Evolutionary conservation across 768 basidiomycete genomes (phyloP), one percentile per base, ranked within the genome.

Genomic region (Lactifluus hygrophoroides): DNA sequence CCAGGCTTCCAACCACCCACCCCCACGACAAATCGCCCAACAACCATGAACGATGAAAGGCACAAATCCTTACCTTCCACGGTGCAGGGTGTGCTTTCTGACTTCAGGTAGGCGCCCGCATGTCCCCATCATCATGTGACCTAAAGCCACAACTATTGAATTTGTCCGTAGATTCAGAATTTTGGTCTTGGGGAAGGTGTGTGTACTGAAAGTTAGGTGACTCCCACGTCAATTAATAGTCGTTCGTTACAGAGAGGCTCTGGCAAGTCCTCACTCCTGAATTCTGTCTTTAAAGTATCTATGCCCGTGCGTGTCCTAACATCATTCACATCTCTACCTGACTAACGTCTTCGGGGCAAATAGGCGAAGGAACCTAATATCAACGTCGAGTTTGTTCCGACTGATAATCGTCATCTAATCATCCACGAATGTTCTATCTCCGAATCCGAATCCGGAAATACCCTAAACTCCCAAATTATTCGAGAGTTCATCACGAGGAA

Each of bases 261-360:
- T 3, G 58, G 58, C 28, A 59, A 59, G 47, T 59, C 47, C 10
- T 54, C 52, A 8, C 58, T 59, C 34, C 49, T 54, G n/a, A 50
- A 30, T 0, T 8, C 47, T 28, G 9, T 43, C 16, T 59, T 49
- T 27, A 54, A 54, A 14, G 53, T 54, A 10, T 32, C 43, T n/a
- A 54, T 49, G 52, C 13, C 58, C 16, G 58, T 59, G 19, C 10
- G 58, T 37, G 11, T 10, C 40, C 13, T 5, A 10, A 37, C 19
- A 28, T n/a, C 8, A 19, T 28, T 48, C 30, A 7, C 9, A 10
- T 28, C n/a, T n/a, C 25, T 13, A 2, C 11, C 8, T n/a, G 3
- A 3, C 25, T 42, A 5, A 35, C 28, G 34, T 51, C 23, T 1
- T 8, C 3, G 19, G 46, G 30, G 34, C 25, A 21, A 27, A 23